Base-by-base conservation (phyloP, 2,329 filamentous ascomycete genomes). In the Clarireedia monteithiana region DNA sequence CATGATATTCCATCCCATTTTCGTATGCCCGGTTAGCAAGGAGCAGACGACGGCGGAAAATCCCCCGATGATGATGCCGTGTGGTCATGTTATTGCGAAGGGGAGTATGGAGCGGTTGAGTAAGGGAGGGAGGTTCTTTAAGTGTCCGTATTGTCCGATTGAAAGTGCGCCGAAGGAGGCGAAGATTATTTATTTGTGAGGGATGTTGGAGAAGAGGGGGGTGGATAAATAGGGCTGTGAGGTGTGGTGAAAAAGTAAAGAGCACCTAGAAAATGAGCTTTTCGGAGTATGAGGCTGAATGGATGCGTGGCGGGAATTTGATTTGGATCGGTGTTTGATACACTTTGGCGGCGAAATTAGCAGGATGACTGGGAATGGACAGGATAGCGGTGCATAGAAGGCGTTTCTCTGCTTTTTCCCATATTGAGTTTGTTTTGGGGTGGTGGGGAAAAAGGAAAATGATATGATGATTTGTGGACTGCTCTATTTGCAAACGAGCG, bases 1-100 rank as follows among this genome's bases (percentile, higher is more conserved):
- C 62, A 83, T 83, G 79, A 75, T 85, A 49, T 99, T 95, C 75
- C 94, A 99, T 71, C 88, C 88, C 55, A 96, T 99, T 68, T 99
- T 99, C 69, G 94, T 99, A 44, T 99, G 94, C 68, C 94, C 94
- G 0, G 94, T 99, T 5, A 91, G 87, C 66, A 97, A 97, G 71
- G 94, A 96, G 69, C 94, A 99, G 71, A 91, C 88, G 0, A 99
- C 92, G 0, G 91, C 95, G 66, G 74, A 79, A 24, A 99, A 99
- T 70, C 94, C 94, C 10, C 91, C 94, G 2, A 95, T 97, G 88
- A 94, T 96, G 82, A 84, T 99, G 68, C 88, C 89, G 0, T 99
- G 94, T 68, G 92, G 94, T 5, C 94, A 99, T 73, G 92, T 96
- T 52, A 85, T 99, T 58, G 91, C 91, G 17, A 81, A 85, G 61